Evolutionary conservation across 2,329 filamentous ascomycete species (phyloP), one percentile per base, ranked within the genome.

Genomic region (Hypoxylon sp.): DNA sequence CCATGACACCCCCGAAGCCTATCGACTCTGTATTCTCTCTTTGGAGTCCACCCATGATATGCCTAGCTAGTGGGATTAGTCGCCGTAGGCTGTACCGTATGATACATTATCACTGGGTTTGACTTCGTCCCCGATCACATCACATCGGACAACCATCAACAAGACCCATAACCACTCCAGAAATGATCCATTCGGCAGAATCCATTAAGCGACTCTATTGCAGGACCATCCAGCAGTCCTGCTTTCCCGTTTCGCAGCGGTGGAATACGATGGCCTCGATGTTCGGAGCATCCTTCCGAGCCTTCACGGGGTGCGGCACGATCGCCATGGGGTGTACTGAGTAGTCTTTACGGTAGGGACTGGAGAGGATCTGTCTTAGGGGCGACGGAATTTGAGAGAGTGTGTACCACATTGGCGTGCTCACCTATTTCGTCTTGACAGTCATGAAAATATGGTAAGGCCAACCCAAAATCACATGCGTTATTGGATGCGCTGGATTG

Each of bases 201-300:
- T 13, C n/a, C 3, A 28, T 52, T 6, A 47, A 11, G 13, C 32
- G 43, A 44, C 24, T 64, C 64, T 58, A 68, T 22, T 64, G 63
- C 17, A 67, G 34, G 6, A 67, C 22, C 64, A 64, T 68, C 66
- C 64, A 68, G 26, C 37, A 50, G 17, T 64, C 59, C 26, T 61
- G 50, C 49, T 48, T 54, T 37, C 55, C 55, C 7, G 52, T 53
- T 19, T 52, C 58, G 20, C 52, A 61, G 15, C 56, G 46, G n/a
- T 61, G 58, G 30, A 68, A 63, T 10, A 54, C 53, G n/a, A 68
- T 56, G 10, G 56, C 58, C n/a, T 67, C 67, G 7, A 30, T 26
- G 22, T 60, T 51, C 10, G 46, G 24, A 11, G 43, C 59, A 32
- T 61, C 34, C 2, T 56, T 49, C 30, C 58, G 39, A 17, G 15